Percentiles rank a stretch among this genome's conserved stretches.
Evolutionary conservation across 2,329 filamentous ascomycete species (phyloP).

Genomic region (Colletotrichum musae): DNA sequence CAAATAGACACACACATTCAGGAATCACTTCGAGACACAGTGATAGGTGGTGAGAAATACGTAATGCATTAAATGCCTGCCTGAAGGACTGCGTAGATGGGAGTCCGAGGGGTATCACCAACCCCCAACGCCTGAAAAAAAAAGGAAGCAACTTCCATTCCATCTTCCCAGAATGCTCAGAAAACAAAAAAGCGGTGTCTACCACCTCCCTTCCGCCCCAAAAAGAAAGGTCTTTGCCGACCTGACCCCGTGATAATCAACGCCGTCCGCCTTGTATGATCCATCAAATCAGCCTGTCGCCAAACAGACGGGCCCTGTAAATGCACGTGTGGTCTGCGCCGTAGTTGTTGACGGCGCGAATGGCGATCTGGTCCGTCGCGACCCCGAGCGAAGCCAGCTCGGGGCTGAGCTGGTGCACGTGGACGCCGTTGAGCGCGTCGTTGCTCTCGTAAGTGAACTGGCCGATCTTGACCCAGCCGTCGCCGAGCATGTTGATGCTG

Average conservation of each 20-base stretch:
- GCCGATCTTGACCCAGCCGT: slow-evolving; percentile 70
- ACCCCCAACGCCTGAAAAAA: slow-evolving; percentile 37
- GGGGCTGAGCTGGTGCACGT: slow-evolving; percentile 67
- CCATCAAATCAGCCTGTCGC: slow-evolving; percentile 49
- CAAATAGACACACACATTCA: background rate
- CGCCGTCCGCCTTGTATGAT: slow-evolving; percentile 1
- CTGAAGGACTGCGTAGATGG: slow-evolving; percentile 20
- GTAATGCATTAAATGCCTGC: slow-evolving; percentile 25
- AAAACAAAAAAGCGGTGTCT: slow-evolving; percentile 4
- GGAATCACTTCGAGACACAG: background rate
- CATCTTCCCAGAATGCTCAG: slow-evolving; percentile 24
- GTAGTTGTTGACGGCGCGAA: slow-evolving; percentile 72
- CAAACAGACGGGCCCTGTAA: slow-evolving; percentile 74
- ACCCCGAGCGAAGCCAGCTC: slow-evolving; percentile 64
- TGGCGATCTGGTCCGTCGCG: slow-evolving; percentile 65
- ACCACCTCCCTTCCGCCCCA: background rate
- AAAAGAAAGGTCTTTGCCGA: background rate
- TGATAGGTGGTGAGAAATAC: background rate
- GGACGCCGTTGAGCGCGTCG: slow-evolving; percentile 59
- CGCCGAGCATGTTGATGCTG: slow-evolving; percentile 42
- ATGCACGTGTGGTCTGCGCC: slow-evolving; percentile 76
- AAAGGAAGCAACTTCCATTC: slow-evolving; percentile 4
- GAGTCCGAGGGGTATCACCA: slow-evolving; percentile 40
- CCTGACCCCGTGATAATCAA: background rate
- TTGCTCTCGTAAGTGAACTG: slow-evolving; percentile 68